A percentile compares a stretch with the other conserved stretches of the same genome.
phyloP scores from a whole-genome alignment of 371 early-diverging fungal genomes.

The Mucor ambiguus region DNA sequence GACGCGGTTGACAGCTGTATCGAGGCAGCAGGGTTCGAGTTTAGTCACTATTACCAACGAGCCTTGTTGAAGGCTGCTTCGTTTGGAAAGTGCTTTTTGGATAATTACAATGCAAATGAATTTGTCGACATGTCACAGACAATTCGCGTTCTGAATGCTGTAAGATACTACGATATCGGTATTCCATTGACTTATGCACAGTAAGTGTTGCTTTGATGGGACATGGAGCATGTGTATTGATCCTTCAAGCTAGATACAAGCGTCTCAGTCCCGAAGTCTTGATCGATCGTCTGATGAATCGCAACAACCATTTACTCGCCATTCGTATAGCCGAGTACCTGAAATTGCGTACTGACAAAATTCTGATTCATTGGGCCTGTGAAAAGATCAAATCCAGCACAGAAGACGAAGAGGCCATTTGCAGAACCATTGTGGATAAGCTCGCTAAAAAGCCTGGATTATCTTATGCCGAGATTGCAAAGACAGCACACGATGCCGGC shows the following conservation, averaged over 20 bases:
- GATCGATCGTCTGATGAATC: constrained; percentile 79
- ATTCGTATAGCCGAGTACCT: constrained; percentile 85
- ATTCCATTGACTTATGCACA: constrained; percentile 89
- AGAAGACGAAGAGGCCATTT: constrained; percentile 87
- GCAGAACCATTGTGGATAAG: constrained; percentile 78
- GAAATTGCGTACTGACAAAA: constrained; percentile 75
- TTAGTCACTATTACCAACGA: constrained; percentile 74
- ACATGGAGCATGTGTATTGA: background rate
- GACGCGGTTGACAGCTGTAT: constrained; percentile 92
- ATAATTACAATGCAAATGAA: constrained; percentile 78
- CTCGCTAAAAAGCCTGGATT: constrained; percentile 72
- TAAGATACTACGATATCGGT: constrained; percentile 82
- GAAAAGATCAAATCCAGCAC: constrained; percentile 87
- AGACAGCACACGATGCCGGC: constrained; percentile 87
- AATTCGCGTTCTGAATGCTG: constrained; percentile 88
- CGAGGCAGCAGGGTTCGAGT: constrained; percentile 93
- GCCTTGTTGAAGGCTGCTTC: constrained; percentile 89
- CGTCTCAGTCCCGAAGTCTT: constrained; percentile 78
- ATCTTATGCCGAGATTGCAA: constrained; percentile 92
- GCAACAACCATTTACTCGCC: constrained; percentile 87
- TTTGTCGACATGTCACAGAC: constrained; percentile 89
- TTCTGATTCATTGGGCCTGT: constrained; percentile 96
- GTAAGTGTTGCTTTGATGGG: constrained; percentile 48
- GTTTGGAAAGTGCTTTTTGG: constrained; percentile 92
- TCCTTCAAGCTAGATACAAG: constrained; percentile 56